Conservation (phyloP, 225 moss, liverwort and hornwort species). For the Lunularia cruciata region DNA sequence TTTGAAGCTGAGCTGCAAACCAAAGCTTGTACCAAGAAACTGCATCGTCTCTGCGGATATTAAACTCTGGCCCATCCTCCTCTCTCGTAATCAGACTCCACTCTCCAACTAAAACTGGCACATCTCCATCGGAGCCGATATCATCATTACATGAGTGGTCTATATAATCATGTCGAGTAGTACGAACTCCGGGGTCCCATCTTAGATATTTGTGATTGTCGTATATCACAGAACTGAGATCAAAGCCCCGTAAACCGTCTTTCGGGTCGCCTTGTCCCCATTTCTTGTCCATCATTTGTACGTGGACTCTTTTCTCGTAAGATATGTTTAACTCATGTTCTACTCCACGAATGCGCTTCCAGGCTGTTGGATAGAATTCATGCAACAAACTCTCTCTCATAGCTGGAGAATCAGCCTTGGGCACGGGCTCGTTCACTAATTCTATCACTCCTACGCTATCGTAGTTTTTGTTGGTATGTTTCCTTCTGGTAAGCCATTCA, state of each 20-base stretch:
- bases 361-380: conserved; percentile 30
- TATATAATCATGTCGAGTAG: conserved; percentile 13
- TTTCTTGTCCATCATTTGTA: conserved; percentile 35
- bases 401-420: not conserved
- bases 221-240: conserved; percentile 12
- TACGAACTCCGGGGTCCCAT: conserved; percentile 5
- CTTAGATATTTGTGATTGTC: conserved; percentile 24
- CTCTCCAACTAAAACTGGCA: conserved; percentile 21
- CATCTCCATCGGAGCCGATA: conserved; percentile 2
- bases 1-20: conserved; percentile 30
- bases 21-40: conserved; percentile 20
- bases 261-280: conserved; percentile 23
- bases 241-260: conserved; percentile 6
- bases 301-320: conserved; percentile 15
- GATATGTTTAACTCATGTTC: conserved; percentile 19
- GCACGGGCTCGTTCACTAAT: conserved; percentile 27
- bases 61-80: conserved; percentile 21
- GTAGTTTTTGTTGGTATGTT: conserved; percentile 15
- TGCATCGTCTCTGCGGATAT: conserved; percentile 6
- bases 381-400: conserved; percentile 5
- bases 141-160: conserved; percentile 11
- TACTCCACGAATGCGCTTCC: conserved; percentile 26
- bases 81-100: conserved; percentile 21
- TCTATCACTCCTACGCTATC: conserved; percentile 28
- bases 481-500: conserved; percentile 22